These are phyloP conservation scores for Lanmaoa pseudosensibilis DNA, from an alignment of 768 basidiomycete genomes.

Conservation along the genomic window DNA sequence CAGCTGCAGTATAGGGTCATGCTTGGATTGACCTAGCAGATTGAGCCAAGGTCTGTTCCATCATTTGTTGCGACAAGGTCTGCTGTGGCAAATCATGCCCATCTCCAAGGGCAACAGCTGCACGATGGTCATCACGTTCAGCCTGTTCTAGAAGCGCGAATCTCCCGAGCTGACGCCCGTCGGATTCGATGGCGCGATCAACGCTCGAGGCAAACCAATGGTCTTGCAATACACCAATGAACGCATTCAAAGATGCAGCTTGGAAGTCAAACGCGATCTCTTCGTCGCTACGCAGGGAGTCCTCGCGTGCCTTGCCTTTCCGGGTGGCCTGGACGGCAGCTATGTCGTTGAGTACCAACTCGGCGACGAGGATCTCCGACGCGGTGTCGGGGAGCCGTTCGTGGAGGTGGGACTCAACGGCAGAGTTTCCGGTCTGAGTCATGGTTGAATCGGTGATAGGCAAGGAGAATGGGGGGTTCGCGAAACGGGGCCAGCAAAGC, in stretches of 20 bases:
- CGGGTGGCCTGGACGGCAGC: constrained; percentile 31
- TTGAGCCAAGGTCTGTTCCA: constrained; percentile 2
- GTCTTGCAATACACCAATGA: constrained; percentile 38
- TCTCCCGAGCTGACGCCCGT: constrained; percentile 34
- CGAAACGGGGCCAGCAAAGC: neutral
- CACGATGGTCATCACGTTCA: constrained; percentile 42
- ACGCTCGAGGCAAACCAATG: constrained; percentile 43
- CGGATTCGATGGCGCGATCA: constrained; percentile 39
- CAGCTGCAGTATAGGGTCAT: neutral
- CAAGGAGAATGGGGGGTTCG: neutral
- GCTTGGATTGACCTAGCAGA: constrained; percentile 2
- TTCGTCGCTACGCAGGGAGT: constrained; percentile 39
- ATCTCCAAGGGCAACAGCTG: constrained; percentile 39
- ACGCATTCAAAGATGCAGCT: constrained; percentile 33
- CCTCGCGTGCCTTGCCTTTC: constrained; percentile 41
- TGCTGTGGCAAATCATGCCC: constrained; percentile 25
- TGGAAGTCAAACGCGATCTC: constrained; percentile 47
- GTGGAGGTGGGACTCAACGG: constrained; percentile 11
- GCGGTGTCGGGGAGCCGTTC: constrained; percentile 31
- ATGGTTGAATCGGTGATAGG: constrained; percentile 4
- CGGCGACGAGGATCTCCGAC: constrained; percentile 40
- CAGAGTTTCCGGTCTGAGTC: constrained; percentile 10
- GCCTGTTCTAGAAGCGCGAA: constrained; percentile 36
- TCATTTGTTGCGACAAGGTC: constrained; percentile 16
- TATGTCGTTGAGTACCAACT: constrained; percentile 45